These are phyloP conservation scores for Apiospora rasikravindrae DNA, from an alignment of 2,329 filamentous ascomycete species.

Conservation along the genomic window DNA sequence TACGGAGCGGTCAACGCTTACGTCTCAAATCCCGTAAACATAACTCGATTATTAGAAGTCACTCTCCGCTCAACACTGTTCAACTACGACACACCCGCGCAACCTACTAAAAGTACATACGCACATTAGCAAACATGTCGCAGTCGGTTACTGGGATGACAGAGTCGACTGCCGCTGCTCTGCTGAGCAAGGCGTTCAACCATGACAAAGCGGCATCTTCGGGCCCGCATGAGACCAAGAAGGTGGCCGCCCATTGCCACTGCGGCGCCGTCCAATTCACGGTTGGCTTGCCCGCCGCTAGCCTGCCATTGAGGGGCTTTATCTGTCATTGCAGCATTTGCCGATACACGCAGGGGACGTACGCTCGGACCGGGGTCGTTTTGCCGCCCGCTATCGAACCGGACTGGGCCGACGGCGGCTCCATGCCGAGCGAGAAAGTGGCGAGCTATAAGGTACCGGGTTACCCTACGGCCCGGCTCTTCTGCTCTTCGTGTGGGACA, in stretches of 20 bases:
- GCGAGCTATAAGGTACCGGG: neutral
- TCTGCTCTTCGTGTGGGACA: slow-evolving; percentile 20
- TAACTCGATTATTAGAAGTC: neutral
- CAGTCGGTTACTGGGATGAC: neutral
- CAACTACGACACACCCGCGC: neutral
- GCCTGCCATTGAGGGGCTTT: slow-evolving; percentile 16
- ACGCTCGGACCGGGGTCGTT: slow-evolving; percentile 6
- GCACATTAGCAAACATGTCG: neutral
- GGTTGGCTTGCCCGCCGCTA: slow-evolving; percentile 1
- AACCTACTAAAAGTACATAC: neutral
- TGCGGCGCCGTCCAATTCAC: slow-evolving; percentile 18
- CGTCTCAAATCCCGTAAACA: neutral
- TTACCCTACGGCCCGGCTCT: neutral
- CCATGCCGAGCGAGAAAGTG: neutral
- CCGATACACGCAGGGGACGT: slow-evolving; percentile 19
- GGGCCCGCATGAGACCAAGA: neutral
- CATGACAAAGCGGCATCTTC: neutral
- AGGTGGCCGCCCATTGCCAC: slow-evolving; percentile 5
- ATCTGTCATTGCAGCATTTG: slow-evolving; percentile 23
- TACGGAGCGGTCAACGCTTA: neutral
- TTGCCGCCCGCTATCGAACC: slow-evolving; percentile 8
- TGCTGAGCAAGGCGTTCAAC: neutral
- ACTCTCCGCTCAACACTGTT: neutral
- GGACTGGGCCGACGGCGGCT: neutral
- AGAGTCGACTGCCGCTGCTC: neutral